Base-by-base conservation (phyloP, 2,329 filamentous ascomycete species). In the Alternaria arbusti region DNA sequence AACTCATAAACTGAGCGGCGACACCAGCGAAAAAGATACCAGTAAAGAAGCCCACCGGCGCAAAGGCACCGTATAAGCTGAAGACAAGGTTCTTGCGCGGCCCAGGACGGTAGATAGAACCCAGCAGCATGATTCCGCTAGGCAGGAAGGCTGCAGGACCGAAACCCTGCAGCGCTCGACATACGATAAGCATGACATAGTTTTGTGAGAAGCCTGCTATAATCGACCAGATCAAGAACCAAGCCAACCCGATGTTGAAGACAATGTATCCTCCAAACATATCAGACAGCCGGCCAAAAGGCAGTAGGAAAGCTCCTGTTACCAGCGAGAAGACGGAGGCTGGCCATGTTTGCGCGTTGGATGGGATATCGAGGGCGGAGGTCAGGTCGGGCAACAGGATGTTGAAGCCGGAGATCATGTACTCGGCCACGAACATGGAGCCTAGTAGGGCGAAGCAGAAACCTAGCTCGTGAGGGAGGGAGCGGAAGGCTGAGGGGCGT, bases 381-480 rank as follows among this genome's bases (percentile, higher is more conserved):
- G 88, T 83, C 4, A 96, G 78, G 0, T 87, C 87, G 1, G 92
- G 92, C 0, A 94, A 79, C 25, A 95, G 80, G 63, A 89, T 82
- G 61, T 85, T 88, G 72, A 94, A 96, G 30, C 93, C 93, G 50
- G 89, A 91, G 54, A 95, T 86, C 74, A 90, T 91, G 79, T 90
- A 94, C 80, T 94, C 91, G 47, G 86, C 84, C 70, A 90, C 83
- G 64, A 90, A 85, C 80, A 90, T 89, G 49, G 88, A 89, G 65
- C 87, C 85, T 12, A 89, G 79, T 20, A 91, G 82, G 0, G 87
- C 87, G 68, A 87, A 86, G 72, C 88, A 85, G 72, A 91, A 92
- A 22, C 85, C 84, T 5, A 88, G 64, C 71, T 92, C 90, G n/a
- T 85, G 78, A 78, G 84, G 83, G 51, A 80, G 74, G 3, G 82